These are phyloP conservation scores for Mortierella antarctica DNA, from an alignment of 192 early-diverging fungal species.

Conservation along the genomic window DNA sequence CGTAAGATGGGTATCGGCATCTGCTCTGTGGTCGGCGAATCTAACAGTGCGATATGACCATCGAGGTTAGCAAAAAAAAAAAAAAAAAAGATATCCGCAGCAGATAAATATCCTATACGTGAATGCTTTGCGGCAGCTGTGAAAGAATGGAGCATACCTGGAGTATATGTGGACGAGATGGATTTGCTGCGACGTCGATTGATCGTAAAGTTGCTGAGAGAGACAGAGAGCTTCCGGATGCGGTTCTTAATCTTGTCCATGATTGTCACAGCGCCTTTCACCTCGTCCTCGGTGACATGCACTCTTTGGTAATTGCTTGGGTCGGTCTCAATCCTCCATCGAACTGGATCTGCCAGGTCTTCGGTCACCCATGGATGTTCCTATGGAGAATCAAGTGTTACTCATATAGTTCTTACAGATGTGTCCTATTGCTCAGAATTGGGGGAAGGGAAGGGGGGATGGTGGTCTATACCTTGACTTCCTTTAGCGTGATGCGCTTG, in stretches of 20 bases:
- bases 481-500: slow-evolving; percentile 84
- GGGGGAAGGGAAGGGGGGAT: neutral
- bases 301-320: slow-evolving; percentile 75
- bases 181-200: slow-evolving; percentile 49
- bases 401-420: neutral
- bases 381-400: slow-evolving; percentile 6
- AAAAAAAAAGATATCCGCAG: too few relatives aligned
- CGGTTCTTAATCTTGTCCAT: slow-evolving; percentile 66
- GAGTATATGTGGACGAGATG: slow-evolving; percentile 36
- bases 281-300: slow-evolving; percentile 84
- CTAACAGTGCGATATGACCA: neutral
- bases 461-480: slow-evolving; percentile 72
- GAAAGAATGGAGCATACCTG: slow-evolving; percentile 17
- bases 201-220: slow-evolving; percentile 50
- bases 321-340: slow-evolving; percentile 86
- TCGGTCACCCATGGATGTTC: slow-evolving; percentile 91
- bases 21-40: slow-evolving; percentile 36
- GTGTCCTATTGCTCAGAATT: neutral
- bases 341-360: slow-evolving; percentile 71
- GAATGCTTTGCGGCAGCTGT: too few relatives aligned
- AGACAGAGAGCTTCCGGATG: slow-evolving; percentile 58
- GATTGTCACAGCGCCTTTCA: slow-evolving; percentile 73
- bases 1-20: slow-evolving; percentile 34
- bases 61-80: neutral
- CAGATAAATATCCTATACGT: too few relatives aligned